Evolutionary conservation across 768 basidiomycete species (phyloP).

Genomic region (Boletales sp.): DNA sequence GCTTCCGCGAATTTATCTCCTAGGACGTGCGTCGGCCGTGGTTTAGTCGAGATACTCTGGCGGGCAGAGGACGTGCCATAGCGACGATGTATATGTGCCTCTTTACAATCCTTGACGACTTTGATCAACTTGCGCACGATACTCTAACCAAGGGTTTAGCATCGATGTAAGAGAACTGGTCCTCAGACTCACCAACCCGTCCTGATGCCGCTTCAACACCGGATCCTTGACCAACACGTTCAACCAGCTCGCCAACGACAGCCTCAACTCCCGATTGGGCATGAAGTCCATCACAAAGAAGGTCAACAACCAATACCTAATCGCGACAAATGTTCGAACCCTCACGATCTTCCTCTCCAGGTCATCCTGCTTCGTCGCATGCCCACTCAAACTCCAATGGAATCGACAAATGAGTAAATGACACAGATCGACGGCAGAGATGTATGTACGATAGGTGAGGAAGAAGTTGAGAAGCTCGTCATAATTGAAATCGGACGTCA

Average conservation of each 20-base stretch:
- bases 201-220: constrained; percentile 58
- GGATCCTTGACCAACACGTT: constrained; percentile 75
- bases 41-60: constrained; percentile 32
- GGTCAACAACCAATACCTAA: constrained; percentile 87
- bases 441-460: constrained; percentile 86
- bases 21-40: constrained; percentile 43
- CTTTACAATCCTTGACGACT: constrained; percentile 78
- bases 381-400: constrained; percentile 70
- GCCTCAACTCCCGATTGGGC: constrained; percentile 71
- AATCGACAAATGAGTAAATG: constrained; percentile 83
- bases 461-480: constrained; percentile 89
- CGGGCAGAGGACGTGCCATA: constrained; percentile 27
- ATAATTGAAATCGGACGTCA: constrained; percentile 82
- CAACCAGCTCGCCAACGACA: constrained; percentile 73
- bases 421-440: constrained; percentile 74
- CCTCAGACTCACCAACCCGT: constrained; percentile 58
- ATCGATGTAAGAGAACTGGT: background rate
- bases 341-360: constrained; percentile 73
- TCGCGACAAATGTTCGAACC: constrained; percentile 85
- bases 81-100: constrained; percentile 49
- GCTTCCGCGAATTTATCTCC: constrained; percentile 69
- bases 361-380: constrained; percentile 50
- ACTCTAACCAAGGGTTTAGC: constrained; percentile 41
- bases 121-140: constrained; percentile 82
- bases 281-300: constrained; percentile 90